phyloP scores from a whole-genome alignment of 305 asterid genomes.

The Fraxinus latifolia region DNA sequence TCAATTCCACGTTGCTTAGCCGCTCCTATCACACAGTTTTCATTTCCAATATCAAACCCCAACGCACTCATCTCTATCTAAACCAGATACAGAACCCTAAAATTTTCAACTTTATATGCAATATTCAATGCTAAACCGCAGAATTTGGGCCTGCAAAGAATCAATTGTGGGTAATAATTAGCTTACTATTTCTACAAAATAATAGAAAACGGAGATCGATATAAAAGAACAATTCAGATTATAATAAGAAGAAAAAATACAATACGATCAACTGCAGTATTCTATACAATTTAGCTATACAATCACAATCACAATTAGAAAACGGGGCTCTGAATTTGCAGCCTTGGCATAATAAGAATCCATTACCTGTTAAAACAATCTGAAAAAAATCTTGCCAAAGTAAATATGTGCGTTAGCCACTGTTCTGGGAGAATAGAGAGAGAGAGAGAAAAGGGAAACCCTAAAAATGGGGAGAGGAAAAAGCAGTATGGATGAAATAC shows the following conservation, averaged over 20 bases:
- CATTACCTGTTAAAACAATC: background rate
- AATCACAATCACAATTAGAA: background rate
- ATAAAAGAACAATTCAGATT: background rate
- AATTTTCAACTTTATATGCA: constrained; percentile 14
- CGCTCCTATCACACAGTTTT: constrained; percentile 83
- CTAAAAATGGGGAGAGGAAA: constrained; percentile 30
- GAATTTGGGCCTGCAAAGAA: constrained; percentile 19
- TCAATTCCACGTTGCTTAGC: constrained; percentile 85
- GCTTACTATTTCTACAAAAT: background rate
- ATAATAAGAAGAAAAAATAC: constrained; percentile 6
- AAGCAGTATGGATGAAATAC: constrained; percentile 26
- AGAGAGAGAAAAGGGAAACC: constrained; percentile 25
- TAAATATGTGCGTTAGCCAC: constrained; percentile 25
- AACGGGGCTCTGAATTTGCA: constrained; percentile 8
- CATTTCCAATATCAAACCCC: constrained; percentile 95
- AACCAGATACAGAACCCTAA: constrained; percentile 24
- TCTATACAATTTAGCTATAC: background rate
- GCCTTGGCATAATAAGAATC: constrained; percentile 6
- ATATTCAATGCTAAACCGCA: constrained; percentile 21
- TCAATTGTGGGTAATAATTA: background rate
- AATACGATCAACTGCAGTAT: constrained; percentile 1
- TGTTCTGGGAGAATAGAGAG: background rate
- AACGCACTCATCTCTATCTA: constrained; percentile 67
- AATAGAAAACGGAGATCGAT: background rate
- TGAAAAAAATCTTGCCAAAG: background rate